Percentiles rank a stretch among this genome's conserved stretches.
Evolutionary conservation across 805 yeast species (phyloP).

Genomic region (Starmera quercuum): DNA sequence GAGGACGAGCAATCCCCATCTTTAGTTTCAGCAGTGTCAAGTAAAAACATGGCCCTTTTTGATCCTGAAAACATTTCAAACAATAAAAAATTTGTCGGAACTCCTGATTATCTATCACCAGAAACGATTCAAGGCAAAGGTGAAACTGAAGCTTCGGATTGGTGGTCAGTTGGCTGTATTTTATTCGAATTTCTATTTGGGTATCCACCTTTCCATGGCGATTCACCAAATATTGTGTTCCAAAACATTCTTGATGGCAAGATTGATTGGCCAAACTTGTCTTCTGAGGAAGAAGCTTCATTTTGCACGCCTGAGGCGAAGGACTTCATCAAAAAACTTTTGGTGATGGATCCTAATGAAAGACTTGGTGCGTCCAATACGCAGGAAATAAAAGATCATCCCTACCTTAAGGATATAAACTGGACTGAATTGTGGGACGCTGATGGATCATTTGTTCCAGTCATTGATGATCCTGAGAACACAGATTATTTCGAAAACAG

Average conservation of each 20-base stretch:
- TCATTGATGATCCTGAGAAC: slow-evolving; percentile 68
- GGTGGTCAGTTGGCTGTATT: slow-evolving; percentile 99
- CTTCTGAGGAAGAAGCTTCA: slow-evolving; percentile 43
- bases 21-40: slow-evolving; percentile 7
- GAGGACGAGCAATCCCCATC: slow-evolving; percentile 35
- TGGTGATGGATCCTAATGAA: slow-evolving; percentile 53
- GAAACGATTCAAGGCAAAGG: slow-evolving; percentile 84
- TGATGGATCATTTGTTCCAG: slow-evolving; percentile 80
- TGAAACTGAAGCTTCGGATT: slow-evolving; percentile 80
- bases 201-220: slow-evolving; percentile 89
- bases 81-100: slow-evolving; percentile 76
- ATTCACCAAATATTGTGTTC: slow-evolving; percentile 73
- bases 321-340: slow-evolving; percentile 59
- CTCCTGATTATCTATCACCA: slow-evolving; percentile 97
- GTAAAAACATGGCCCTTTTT: slow-evolving; percentile 52
- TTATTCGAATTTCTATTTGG: slow-evolving; percentile 89
- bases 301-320: slow-evolving; percentile 61
- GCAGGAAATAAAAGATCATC: slow-evolving; percentile 70
- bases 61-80: slow-evolving; percentile 59
- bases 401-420: slow-evolving; percentile 61
- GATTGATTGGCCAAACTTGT: slow-evolving; percentile 78
- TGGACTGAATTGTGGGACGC: slow-evolving; percentile 71
- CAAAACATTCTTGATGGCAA: slow-evolving; percentile 65
- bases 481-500: slow-evolving; percentile 89
- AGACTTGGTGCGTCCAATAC: slow-evolving; percentile 79